phyloP scores from a whole-genome alignment of 148 eudicot genomes.

The Nepenthes gracilis region DNA sequence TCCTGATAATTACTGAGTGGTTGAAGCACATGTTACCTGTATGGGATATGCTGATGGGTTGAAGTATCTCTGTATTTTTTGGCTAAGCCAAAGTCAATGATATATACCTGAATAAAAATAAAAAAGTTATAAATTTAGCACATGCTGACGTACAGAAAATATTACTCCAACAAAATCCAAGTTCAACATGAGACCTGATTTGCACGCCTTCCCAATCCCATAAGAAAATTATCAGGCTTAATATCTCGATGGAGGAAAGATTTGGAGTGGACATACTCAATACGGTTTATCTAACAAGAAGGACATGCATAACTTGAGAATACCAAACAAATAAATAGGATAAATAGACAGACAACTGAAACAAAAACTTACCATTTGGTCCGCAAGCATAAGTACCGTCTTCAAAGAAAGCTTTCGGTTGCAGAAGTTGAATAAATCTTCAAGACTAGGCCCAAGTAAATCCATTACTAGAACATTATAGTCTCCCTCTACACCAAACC shows the following conservation, averaged over 20 bases:
- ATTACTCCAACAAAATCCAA: neutral
- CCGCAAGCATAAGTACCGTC: conserved; percentile 98
- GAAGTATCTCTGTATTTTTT: conserved; percentile 75
- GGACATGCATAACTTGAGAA: conserved; percentile 2
- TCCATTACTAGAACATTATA: conserved; percentile 92
- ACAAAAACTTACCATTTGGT: conserved; percentile 61
- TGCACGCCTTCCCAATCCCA: conserved; percentile 95
- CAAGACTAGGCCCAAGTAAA: conserved; percentile 93
- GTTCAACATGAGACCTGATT: conserved; percentile 47
- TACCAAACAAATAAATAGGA: neutral
- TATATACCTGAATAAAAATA: conserved; percentile 38
- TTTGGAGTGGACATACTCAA: conserved; percentile 82
- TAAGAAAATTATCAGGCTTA: conserved; percentile 94
- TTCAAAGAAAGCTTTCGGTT: conserved; percentile 83
- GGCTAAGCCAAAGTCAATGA: conserved; percentile 81
- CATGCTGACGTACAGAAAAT: neutral
- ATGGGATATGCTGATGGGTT: conserved; percentile 84
- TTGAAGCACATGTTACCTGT: conserved; percentile 29
- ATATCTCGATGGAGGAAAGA: conserved; percentile 91
- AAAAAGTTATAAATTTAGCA: neutral
- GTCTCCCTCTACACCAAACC: conserved; percentile 93
- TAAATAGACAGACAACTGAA: neutral
- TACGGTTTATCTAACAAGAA: conserved; percentile 59
- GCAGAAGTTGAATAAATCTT: conserved; percentile 90
- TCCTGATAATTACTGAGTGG: too few relatives aligned